Base-by-base conservation (phyloP, 2,329 filamentous ascomycete genomes). In the Xylariaceae sp. region DNA sequence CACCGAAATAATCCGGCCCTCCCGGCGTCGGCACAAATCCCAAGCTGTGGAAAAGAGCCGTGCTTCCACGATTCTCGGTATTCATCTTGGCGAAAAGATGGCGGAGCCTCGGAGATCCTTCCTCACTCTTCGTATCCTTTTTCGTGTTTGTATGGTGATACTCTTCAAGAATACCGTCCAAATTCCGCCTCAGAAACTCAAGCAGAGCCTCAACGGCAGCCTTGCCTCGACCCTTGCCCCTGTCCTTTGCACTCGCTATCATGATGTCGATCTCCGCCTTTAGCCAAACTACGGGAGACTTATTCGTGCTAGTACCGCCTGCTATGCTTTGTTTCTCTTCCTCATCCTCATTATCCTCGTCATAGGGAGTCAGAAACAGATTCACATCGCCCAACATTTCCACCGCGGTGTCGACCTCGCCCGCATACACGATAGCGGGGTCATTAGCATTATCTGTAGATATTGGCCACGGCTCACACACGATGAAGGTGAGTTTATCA, bases 401-500 rank as follows among this genome's bases (percentile, higher is more conserved):
- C 0, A 66, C 66, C 0, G 77, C 70, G 1, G 66, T 59, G 58
- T 92, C 88, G 4, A 72, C 69, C 1, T 65, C 63, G 10, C 69
- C 68, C 0, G 73, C 69, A 14, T 53, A 25, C 39, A 72, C 57
- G 2, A 22, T 19, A 22, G 52, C 22, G 6, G 37, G 54, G 45
- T 6, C 34, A 22, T 19, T 23, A 22, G 14, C 22, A 35, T 3
- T 46, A 45, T 20, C 20, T 22, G 45, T 39, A n/a, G n/a, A n/a
- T n/a, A n/a, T n/a, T n/a, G n/a, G n/a, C n/a, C n/a, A n/a, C n/a
- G n/a, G n/a, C 37, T 22, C 33, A 17, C 89, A 95, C 43, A 87
- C 67, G 63, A 97, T 95, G 57, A 96, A 97, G 0, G 92, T 97
- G 50, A 97, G 67, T 69, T 97, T 97, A 67, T 97, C 91, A 21